A percentile compares a stretch with the other conserved stretches of the same genome.
These are phyloP conservation scores for Komagataella kurtzmanii DNA, from an alignment of 805 yeast species.

Conservation along the genomic window DNA sequence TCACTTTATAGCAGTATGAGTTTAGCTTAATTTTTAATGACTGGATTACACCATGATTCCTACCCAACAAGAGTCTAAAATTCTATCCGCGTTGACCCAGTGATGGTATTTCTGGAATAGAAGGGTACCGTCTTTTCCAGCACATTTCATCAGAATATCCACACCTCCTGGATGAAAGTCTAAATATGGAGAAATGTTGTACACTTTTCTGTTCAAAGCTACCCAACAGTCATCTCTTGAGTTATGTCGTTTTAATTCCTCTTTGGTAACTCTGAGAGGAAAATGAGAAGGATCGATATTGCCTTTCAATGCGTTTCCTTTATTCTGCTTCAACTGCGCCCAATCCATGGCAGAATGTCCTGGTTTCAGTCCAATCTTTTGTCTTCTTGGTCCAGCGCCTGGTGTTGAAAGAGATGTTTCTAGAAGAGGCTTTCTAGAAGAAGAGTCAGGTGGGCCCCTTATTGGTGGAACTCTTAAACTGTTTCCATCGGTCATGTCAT, in stretches of 20 bases:
- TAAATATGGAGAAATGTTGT: conserved; percentile 75
- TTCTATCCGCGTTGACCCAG: conserved; percentile 73
- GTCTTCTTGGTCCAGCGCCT: conserved; percentile 13
- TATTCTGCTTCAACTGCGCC: conserved; percentile 51
- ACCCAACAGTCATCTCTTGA: conserved; percentile 75
- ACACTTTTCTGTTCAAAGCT: conserved; percentile 64
- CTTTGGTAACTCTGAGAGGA: conserved; percentile 42
- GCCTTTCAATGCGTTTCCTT: conserved; percentile 30
- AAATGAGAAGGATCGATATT: conserved; percentile 22
- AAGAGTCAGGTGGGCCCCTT: neutral
- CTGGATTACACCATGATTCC: conserved; percentile 31
- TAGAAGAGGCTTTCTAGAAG: neutral
- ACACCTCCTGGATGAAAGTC: conserved; percentile 91
- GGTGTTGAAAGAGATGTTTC: conserved; percentile 1
- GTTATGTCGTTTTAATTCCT: conserved; percentile 48
- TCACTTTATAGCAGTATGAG: neutral
- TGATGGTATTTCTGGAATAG: conserved; percentile 58
- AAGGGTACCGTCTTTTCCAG: conserved; percentile 73
- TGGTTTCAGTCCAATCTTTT: conserved; percentile 54
- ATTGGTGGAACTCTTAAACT: neutral
- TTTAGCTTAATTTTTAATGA: neutral
- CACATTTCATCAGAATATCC: conserved; percentile 60
- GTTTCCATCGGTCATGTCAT: neutral
- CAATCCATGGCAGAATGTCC: conserved; percentile 84
- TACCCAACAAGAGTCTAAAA: conserved; percentile 65